A percentile compares a stretch with the other conserved stretches of the same genome.
Conservation (phyloP, 2,329 filamentous ascomycete genomes). For the Talaromyces sp. region DNA sequence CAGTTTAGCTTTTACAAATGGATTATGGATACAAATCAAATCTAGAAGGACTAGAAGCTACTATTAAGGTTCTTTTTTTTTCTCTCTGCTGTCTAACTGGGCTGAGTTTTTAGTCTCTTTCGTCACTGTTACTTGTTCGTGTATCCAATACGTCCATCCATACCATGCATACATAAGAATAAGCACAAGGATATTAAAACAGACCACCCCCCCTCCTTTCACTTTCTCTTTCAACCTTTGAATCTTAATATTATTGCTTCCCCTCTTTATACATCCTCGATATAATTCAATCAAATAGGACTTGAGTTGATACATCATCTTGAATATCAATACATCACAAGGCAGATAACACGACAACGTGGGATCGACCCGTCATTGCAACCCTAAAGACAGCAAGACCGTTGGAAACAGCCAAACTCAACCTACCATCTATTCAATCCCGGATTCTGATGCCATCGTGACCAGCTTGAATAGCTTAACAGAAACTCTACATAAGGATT, state of each 20-base stretch:
- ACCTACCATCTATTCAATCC: conserved; percentile 8
- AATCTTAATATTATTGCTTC: neutral
- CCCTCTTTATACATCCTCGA: neutral
- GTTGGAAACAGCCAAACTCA: conserved; percentile 1
- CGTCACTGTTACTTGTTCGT: conserved; percentile 8
- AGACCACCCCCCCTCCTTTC: conserved; percentile 6
- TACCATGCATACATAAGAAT: conserved; percentile 3
- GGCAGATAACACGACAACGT: neutral
- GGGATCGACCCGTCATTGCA: neutral
- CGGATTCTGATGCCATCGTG: conserved; percentile 20
- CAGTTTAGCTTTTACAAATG: neutral
- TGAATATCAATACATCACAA: neutral
- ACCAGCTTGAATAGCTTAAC: conserved; percentile 4
- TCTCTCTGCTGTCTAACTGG: neutral
- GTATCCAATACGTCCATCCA: neutral
- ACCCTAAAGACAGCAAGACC: neutral
- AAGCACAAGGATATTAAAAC: conserved; percentile 12
- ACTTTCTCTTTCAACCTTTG: neutral
- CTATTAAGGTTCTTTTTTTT: neutral
- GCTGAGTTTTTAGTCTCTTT: conserved; percentile 6
- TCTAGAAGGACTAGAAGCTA: conserved; percentile 3
- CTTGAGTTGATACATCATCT: neutral
- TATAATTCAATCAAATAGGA: neutral
- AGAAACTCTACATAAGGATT: neutral
- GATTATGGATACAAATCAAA: neutral